Evolutionary conservation across 1,139 yeast genomes (phyloP), one percentile per base, ranked within the genome.

Genomic region (Lodderomyces margitis): DNA sequence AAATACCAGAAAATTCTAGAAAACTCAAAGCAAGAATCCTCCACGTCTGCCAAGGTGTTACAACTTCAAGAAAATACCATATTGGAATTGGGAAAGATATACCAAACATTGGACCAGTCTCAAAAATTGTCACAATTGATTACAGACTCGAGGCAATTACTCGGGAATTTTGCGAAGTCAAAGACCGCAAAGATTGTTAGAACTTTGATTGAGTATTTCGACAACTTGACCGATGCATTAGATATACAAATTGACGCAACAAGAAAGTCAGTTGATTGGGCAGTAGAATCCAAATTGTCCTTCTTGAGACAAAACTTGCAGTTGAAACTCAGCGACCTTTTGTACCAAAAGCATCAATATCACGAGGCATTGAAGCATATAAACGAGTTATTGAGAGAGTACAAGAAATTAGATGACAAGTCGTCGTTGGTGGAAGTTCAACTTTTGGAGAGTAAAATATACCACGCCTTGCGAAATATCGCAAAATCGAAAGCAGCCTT

Each of bases 351-450:
- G 58, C 78, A 78, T 38, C 70, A 73, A 28, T 87, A 80, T 62
- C 80, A 80, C 50, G 87, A 82, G 37, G 85, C 97, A 3, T 69
- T 94, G 45, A 71, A 74, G 40, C 77, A 91, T 49, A 85, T 89
- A 51, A 81, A 81, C 49, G 75, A 75, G 15, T 74, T 94, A 55
- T 73, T 92, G 54, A 74, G 76, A 49, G 98, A 92, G 62, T 87
- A 91, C 62, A 92, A 92, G 68, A 86, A 88, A 59, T 74, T 94
- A 54, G 98, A 94, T 62, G 99, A 94, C 64, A 94, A 94, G 65
- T 83, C 92, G 41, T 87, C 96, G 28, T 77, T 94, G 45, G 96
- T 94, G 9, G 98, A 94, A 59, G 97, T 94, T 32, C 98, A 92
- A 66, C 72, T 94, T 53, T 78, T 92, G 53, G 98, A 94, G 62